Conservation (phyloP, 768 basidiomycete species). For the Russula griseocarnosa region DNA sequence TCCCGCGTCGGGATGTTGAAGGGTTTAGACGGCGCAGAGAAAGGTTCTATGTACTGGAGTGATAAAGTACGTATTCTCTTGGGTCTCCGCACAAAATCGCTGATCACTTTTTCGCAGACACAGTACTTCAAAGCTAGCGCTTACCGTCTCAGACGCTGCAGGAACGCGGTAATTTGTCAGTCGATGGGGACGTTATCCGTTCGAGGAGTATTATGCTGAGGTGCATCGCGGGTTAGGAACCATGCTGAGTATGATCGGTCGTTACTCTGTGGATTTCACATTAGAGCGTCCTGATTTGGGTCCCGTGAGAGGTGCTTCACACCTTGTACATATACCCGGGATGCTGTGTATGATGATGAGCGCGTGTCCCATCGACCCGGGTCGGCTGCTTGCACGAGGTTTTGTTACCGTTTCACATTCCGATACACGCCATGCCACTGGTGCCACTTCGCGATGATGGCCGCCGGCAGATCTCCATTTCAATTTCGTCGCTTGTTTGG, state of each 20-base stretch:
- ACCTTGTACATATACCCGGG: not conserved
- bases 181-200: slow-evolving; percentile 80
- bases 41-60: slow-evolving; percentile 61
- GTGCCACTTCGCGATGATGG: too few relatives aligned
- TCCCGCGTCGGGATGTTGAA: slow-evolving; percentile 49
- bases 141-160: slow-evolving; percentile 61
- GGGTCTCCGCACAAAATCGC: not conserved
- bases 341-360: not conserved
- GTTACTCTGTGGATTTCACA: slow-evolving; percentile 54
- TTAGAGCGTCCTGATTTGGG: slow-evolving; percentile 1
- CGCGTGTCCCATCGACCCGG: too few relatives aligned
- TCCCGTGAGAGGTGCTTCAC: not conserved
- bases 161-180: slow-evolving; percentile 51
- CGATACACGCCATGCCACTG: too few relatives aligned
- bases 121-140: slow-evolving; percentile 70
- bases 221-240: slow-evolving; percentile 65
- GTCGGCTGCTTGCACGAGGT: not conserved
- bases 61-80: slow-evolving; percentile 44
- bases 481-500: too few relatives aligned
- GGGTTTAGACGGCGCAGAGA: slow-evolving; percentile 56
- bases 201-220: slow-evolving; percentile 73
- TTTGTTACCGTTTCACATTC: too few relatives aligned
- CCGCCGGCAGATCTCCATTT: too few relatives aligned
- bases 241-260: slow-evolving; percentile 58
- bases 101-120: slow-evolving; percentile 42